These are phyloP conservation scores for Brettanomyces nanus DNA, from an alignment of 805 yeast species.

Conservation along the genomic window DNA sequence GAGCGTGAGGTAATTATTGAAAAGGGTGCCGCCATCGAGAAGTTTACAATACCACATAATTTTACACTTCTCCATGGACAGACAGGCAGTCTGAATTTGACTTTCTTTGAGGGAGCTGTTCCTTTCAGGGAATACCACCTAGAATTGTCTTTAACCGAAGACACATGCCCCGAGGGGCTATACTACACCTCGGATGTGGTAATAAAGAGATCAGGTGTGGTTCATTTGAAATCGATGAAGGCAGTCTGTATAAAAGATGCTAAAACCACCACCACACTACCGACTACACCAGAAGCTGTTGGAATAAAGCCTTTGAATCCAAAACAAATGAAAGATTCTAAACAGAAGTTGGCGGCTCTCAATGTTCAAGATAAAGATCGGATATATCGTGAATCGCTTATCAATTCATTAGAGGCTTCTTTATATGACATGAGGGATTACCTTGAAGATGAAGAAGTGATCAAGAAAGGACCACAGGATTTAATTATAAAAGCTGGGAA, in stretches of 20 bases:
- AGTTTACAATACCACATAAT: neutral
- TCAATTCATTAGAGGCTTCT: conserved; percentile 65
- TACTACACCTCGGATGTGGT: neutral
- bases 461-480: conserved; percentile 31
- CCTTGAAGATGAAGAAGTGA: conserved; percentile 47
- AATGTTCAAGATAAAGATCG: conserved; percentile 50
- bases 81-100: neutral
- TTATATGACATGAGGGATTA: conserved; percentile 60
- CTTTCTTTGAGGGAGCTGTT: neutral
- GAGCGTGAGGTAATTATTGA: neutral
- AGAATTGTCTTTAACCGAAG: neutral
- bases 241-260: neutral
- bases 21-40: neutral
- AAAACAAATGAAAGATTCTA: conserved; percentile 31
- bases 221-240: neutral
- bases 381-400: conserved; percentile 43
- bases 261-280: neutral
- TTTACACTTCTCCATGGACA: neutral
- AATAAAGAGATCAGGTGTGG: neutral
- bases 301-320: neutral
- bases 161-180: neutral
- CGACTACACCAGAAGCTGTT: neutral
- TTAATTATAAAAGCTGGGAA: conserved; percentile 29
- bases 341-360: conserved; percentile 41
- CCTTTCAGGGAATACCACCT: neutral